A percentile compares a stretch with the other conserved stretches of the same genome.
Evolutionary conservation across 2,329 filamentous ascomycete genomes (phyloP).

Genomic region (Geosmithia morbida): DNA sequence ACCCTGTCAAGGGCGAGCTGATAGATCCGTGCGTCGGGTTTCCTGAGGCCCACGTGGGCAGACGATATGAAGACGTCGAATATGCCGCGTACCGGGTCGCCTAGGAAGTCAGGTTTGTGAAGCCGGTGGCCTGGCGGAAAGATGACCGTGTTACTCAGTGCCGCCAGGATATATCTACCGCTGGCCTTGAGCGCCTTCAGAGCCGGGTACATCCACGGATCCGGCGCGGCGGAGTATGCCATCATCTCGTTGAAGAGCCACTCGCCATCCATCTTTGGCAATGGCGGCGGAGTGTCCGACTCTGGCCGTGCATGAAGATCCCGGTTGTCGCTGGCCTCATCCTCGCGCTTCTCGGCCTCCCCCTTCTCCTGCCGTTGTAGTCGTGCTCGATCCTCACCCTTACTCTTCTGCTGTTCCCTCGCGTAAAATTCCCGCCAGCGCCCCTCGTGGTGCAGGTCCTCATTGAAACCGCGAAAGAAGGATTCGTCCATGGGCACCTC

Average conservation of each 20-base stretch:
- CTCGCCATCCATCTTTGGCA: constrained; percentile 64
- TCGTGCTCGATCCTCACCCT: constrained; percentile 1
- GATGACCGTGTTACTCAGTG: constrained; percentile 79
- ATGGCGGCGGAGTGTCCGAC: constrained; percentile 29
- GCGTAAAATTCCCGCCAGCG: constrained; percentile 57
- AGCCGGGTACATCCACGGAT: constrained; percentile 83
- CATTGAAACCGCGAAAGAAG: constrained; percentile 66
- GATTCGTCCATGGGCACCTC: constrained; percentile 58
- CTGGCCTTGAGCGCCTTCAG: constrained; percentile 52
- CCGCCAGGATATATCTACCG: constrained; percentile 58
- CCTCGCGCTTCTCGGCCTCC: not conserved
- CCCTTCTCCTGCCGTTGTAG: not conserved
- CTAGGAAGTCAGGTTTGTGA: constrained; percentile 31
- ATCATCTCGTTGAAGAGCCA: constrained; percentile 89
- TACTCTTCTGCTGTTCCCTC: constrained; percentile 23
- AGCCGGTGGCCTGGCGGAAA: constrained; percentile 66
- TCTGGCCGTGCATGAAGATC: not conserved
- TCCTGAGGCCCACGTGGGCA: constrained; percentile 75
- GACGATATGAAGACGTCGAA: constrained; percentile 86
- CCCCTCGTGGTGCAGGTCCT: constrained; percentile 50
- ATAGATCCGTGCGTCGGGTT: constrained; percentile 77
- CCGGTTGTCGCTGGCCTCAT: constrained; percentile 4
- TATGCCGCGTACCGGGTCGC: constrained; percentile 43
- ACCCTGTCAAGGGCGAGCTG: constrained; percentile 53
- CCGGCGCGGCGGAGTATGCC: constrained; percentile 50